phyloP scores from a whole-genome alignment of 176 grass and related monocot species.

The Bromus sterilis region DNA sequence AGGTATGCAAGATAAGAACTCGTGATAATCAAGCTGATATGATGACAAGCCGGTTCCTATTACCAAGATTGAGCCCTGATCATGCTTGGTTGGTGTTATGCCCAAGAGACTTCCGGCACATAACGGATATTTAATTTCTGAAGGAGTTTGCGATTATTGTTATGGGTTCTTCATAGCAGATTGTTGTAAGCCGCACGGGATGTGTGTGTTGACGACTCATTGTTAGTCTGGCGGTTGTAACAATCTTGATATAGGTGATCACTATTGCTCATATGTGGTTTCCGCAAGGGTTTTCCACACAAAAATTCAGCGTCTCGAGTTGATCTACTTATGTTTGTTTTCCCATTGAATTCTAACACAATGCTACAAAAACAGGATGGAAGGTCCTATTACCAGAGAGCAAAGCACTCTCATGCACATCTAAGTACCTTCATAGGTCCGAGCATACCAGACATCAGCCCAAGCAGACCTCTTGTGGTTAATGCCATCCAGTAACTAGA shows the following conservation, averaged over 20 bases:
- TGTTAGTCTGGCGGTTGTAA: neutral
- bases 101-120: neutral
- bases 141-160: neutral
- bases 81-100: neutral
- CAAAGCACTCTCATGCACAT: neutral
- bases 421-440: conserved; percentile 55
- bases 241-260: neutral
- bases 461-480: conserved; percentile 44
- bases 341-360: neutral
- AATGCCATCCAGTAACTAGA: conserved; percentile 69
- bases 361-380: neutral
- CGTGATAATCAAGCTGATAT: neutral
- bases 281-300: neutral
- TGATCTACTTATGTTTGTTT: neutral
- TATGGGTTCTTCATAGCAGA: neutral
- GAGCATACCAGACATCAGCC: conserved; percentile 37
- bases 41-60: neutral
- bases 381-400: neutral
- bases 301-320: neutral
- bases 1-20: neutral
- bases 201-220: neutral
- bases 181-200: neutral
- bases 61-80: neutral
- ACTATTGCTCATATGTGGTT: neutral
- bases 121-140: neutral